These are phyloP conservation scores for Pseudisothecium myosuroides DNA, from an alignment of 225 moss, liverwort and hornwort species.

Conservation along the genomic window DNA sequence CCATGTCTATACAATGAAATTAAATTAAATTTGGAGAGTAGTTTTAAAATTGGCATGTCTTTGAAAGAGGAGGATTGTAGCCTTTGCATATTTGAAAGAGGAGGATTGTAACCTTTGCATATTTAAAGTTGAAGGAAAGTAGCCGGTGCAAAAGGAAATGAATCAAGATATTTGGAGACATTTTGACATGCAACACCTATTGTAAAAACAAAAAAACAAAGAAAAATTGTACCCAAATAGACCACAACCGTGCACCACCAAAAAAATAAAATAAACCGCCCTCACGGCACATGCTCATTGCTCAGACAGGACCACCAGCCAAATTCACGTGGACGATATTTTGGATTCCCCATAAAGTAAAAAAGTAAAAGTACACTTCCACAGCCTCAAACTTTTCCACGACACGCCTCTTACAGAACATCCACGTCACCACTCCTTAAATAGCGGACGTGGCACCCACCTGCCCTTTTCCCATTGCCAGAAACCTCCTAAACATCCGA, in stretches of 20 bases:
- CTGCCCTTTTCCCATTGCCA: neutral
- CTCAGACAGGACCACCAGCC: neutral
- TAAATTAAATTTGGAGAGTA: too few species aligned
- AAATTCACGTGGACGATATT: neutral
- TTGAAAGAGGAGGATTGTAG: too few species aligned
- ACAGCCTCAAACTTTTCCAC: neutral
- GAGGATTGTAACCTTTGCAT: too few species aligned
- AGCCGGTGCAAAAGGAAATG: too few species aligned
- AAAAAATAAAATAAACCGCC: neutral
- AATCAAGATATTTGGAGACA: too few species aligned
- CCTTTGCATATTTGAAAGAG: too few species aligned
- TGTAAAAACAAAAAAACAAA: accelerated
- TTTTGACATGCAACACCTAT: neutral
- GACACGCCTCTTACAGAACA: neutral
- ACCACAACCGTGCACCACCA: neutral
- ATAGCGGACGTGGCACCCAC: too few species aligned
- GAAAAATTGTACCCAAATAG: neutral
- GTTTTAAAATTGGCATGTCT: too few species aligned
- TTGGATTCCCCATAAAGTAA: neutral
- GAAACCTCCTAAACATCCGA: neutral
- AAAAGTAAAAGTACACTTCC: neutral
- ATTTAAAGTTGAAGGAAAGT: too few species aligned
- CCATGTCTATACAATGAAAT: too few species aligned
- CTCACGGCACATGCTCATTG: too few species aligned
- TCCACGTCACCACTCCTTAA: too few species aligned